Evolutionary conservation across 768 basidiomycete species (phyloP).

Genomic region (Clathrus columnatus): DNA sequence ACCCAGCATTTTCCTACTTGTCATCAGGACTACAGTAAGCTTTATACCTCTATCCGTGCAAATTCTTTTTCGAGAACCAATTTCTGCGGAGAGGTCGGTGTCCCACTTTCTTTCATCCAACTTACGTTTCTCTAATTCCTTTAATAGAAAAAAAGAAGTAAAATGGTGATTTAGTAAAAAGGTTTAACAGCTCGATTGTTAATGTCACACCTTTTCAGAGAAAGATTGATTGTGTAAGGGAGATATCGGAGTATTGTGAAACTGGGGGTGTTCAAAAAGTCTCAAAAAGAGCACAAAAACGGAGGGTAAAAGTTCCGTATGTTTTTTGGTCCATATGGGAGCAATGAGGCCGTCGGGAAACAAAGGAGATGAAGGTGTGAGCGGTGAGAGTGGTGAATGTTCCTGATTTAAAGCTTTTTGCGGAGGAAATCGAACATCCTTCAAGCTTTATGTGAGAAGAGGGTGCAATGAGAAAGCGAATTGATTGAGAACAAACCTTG

Average conservation of each 20-base stretch:
- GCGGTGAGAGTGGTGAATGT: slow-evolving; percentile 90
- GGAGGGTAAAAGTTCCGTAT: slow-evolving; percentile 82
- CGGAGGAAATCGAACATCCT: slow-evolving; percentile 78
- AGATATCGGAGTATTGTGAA: slow-evolving; percentile 30
- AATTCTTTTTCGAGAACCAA: slow-evolving; percentile 68
- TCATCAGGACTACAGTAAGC: slow-evolving; percentile 87
- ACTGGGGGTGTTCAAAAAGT: slow-evolving; percentile 56
- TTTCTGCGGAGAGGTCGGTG: slow-evolving; percentile 67
- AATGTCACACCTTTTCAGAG: not conserved
- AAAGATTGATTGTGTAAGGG: slow-evolving; percentile 29
- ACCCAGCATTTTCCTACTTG: slow-evolving; percentile 85
- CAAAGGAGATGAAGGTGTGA: slow-evolving; percentile 80
- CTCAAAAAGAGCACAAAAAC: slow-evolving; percentile 90
- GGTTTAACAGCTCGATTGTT: not conserved
- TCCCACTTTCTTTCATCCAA: slow-evolving; percentile 68
- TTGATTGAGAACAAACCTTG: slow-evolving; percentile 37
- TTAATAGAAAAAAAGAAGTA: slow-evolving; percentile 36
- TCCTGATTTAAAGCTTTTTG: slow-evolving; percentile 43
- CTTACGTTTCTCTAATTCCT: slow-evolving; percentile 45
- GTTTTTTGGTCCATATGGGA: slow-evolving; percentile 97
- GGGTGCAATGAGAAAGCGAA: not conserved
- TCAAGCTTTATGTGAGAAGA: not conserved
- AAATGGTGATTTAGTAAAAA: slow-evolving; percentile 2
- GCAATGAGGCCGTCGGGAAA: slow-evolving; percentile 95
- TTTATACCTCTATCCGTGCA: slow-evolving; percentile 86